These are phyloP conservation scores for Zizania latifolia DNA, from an alignment of 176 grass and related monocot genomes.

Conservation along the genomic window DNA sequence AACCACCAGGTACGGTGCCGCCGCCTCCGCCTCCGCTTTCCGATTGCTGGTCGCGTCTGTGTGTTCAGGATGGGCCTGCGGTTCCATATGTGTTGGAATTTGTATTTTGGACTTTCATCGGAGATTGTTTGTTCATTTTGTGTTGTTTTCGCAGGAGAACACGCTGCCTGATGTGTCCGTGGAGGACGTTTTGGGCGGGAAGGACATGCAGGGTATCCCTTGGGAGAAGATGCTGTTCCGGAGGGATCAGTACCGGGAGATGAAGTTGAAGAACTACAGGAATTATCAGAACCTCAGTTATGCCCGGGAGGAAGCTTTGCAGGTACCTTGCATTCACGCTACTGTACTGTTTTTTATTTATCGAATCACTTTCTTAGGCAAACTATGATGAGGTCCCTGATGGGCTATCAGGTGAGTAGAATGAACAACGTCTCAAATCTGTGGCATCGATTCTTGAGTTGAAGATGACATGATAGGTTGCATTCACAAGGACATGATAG, in stretches of 20 bases:
- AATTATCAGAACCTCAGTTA: constrained; percentile 60
- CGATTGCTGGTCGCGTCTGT: background rate
- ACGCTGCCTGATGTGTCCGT: constrained; percentile 32
- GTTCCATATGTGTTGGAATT: background rate
- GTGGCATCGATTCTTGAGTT: background rate
- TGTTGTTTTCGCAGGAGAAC: constrained; percentile 28
- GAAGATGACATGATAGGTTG: background rate
- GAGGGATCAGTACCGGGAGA: constrained; percentile 54
- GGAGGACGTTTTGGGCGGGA: constrained; percentile 27
- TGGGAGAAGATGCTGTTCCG: constrained; percentile 57
- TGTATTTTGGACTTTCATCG: no score
- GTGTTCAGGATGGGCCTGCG: no score
- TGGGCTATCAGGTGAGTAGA: background rate
- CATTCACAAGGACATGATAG: background rate
- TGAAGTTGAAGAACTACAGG: constrained; percentile 56
- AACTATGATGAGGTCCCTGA: background rate
- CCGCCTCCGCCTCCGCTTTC: background rate
- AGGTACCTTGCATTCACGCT: constrained; percentile 12
- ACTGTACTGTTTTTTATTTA: background rate
- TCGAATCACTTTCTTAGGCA: background rate
- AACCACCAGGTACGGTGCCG: constrained; percentile 20
- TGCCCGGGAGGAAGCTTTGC: constrained; percentile 30
- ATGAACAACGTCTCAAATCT: background rate
- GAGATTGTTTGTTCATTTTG: background rate
- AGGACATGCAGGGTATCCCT: constrained; percentile 67